Base-by-base conservation (phyloP, 805 yeast species). In the Sugiyamaella floridensis region DNA sequence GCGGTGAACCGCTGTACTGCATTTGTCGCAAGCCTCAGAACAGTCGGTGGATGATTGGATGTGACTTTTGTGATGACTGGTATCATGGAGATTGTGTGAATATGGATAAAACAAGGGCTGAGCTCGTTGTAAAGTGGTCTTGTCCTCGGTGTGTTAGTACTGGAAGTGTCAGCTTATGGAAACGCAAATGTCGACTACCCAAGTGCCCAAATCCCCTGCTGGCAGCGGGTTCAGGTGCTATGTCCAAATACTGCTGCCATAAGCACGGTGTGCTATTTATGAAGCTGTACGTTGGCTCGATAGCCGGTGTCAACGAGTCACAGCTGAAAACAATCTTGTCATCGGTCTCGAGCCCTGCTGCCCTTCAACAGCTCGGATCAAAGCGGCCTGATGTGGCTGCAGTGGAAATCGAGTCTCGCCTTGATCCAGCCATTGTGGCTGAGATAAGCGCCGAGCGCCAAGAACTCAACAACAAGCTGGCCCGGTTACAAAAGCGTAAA, bases 21-120 rank as follows among this genome's bases (percentile, higher is more conserved):
- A 69, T 83, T 0, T 89, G 97, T 65, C 75, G 93, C 40, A 77
- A 76, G 55, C 85, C 89, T 0, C 97, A 90, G 61, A 75, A 77
- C 54, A 93, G 90, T 1, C 83, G 80, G 53, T 70, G 89, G 64
- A 90, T 90, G 97, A 85, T 90, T n/a, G 88, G 86, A 0, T 89
- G 97, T 65, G 97, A 89, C 65, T 90, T 88, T 5, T 90, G 97
- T 68, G 96, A 89, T 62, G 96, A 88, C 54, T 90, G 97, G 97
- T 90, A 77, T 64, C 97, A 90, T 68, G 87, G 89, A 67, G 71
- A 70, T 45, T 90, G 97, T 65, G 79, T 89, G 76, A 76, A 75
- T 49, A 64, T 89, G 40, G 75, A 81, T 49, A 65, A 64, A 8
- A 68, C 72, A 50, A 77, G 76, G 61, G 75, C 78, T 53, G 73